A percentile compares a stretch with the other conserved stretches of the same genome.
phyloP scores from a whole-genome alignment of 176 grass and related monocot genomes.

The Neostapfia colusana region DNA sequence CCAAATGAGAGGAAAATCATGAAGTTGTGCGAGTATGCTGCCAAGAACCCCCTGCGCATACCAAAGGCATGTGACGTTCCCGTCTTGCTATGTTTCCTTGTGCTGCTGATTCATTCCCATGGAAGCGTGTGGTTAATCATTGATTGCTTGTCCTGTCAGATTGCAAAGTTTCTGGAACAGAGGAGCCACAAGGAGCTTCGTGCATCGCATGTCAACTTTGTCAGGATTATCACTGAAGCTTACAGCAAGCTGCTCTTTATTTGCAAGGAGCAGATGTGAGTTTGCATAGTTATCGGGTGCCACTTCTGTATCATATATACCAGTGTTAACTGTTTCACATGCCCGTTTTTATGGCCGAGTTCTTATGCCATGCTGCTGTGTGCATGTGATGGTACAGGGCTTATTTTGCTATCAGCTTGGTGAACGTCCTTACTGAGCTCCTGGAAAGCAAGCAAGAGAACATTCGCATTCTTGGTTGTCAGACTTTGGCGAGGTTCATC shows the following conservation, averaged over 20 bases:
- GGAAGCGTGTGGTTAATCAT: constrained; percentile 13
- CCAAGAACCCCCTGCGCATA: constrained; percentile 88
- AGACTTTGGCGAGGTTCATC: constrained; percentile 88
- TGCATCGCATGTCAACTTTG: constrained; percentile 66
- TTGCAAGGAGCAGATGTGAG: constrained; percentile 89
- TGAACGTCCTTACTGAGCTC: constrained; percentile 84
- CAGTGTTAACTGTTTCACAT: constrained; percentile 12
- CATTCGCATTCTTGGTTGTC: constrained; percentile 53
- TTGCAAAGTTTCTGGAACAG: constrained; percentile 62
- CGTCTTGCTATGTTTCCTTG: constrained; percentile 21
- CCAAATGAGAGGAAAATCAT: constrained; percentile 93
- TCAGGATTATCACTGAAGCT: constrained; percentile 89
- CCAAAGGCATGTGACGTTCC: constrained; percentile 61
- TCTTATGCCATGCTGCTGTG: constrained; percentile 22
- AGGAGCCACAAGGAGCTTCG: constrained; percentile 85
- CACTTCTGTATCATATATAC: constrained; percentile 9
- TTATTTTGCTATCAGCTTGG: constrained; percentile 91
- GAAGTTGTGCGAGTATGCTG: constrained; percentile 98
- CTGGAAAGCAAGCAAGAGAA: constrained; percentile 90
- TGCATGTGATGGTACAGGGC: constrained; percentile 63
- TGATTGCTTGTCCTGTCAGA: constrained; percentile 36
- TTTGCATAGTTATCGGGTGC: constrained; percentile 46
- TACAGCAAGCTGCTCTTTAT: constrained; percentile 91
- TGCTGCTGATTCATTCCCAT: not conserved
- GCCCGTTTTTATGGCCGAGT: constrained; percentile 4